These are phyloP conservation scores for Debaryomyces tyrocola DNA, from an alignment of 805 yeast genomes.

Conservation along the genomic window DNA sequence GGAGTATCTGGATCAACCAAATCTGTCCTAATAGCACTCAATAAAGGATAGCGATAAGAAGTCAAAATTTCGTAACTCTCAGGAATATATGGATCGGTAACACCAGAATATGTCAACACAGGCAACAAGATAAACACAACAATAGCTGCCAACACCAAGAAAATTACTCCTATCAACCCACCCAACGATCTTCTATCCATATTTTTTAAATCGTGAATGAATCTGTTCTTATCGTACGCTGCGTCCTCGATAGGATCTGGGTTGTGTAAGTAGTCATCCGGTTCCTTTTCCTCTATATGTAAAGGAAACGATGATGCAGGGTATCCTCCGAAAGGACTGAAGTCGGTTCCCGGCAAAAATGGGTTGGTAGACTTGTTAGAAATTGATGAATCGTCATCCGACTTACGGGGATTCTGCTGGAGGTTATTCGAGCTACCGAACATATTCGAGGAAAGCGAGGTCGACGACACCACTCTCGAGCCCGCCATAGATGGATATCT, in stretches of 20 bases:
- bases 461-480: constrained; percentile 57
- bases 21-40: constrained; percentile 57
- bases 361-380: constrained; percentile 25
- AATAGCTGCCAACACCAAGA: constrained; percentile 59
- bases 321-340: constrained; percentile 96
- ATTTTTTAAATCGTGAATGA: constrained; percentile 60
- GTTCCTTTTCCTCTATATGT: constrained; percentile 88
- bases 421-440: constrained; percentile 5
- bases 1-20: constrained; percentile 78
- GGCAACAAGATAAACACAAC: constrained; percentile 80
- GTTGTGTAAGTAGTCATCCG: constrained; percentile 92
- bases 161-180: constrained; percentile 61
- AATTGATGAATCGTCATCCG: constrained; percentile 20
- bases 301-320: constrained; percentile 92
- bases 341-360: constrained; percentile 53
- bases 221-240: constrained; percentile 70
- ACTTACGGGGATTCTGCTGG: constrained; percentile 3
- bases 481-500: constrained; percentile 65
- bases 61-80: constrained; percentile 47
- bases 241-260: constrained; percentile 96
- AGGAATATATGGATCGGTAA: constrained; percentile 30
- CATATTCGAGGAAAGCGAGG: constrained; percentile 27
- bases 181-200: constrained; percentile 63
- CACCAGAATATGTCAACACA: constrained; percentile 79
- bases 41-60: constrained; percentile 53